Evolutionary conservation across 106 monocot genomes (phyloP), one percentile per base, ranked within the genome.

Genomic region (Allium fistulosum): DNA sequence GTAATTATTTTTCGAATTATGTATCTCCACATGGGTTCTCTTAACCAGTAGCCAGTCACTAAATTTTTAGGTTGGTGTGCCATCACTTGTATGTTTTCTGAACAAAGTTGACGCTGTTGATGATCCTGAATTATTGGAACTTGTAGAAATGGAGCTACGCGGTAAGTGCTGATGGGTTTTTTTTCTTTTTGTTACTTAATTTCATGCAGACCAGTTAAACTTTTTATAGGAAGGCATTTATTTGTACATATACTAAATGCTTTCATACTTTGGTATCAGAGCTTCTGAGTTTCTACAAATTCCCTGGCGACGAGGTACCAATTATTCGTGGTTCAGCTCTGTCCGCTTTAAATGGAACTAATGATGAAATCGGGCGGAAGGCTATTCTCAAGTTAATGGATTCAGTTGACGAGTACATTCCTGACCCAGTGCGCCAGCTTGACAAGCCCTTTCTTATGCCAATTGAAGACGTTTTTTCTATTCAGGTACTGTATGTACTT

Each of bases 61-160:
- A 37, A 37, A 15, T 74, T 14, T 71, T 48, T 71, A 96, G 96
- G 96, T 96, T 63, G 96, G 96, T 59, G 96, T 96, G 59, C 92
- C 96, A 76, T 92, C 96, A 18, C 84, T 96, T 72, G 96, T 96
- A 10, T 96, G 96, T 69, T 96, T 96, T 74, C 74, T 96, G 15
- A 96, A 96, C 60, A 96, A 96, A 70, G 96, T 96, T 74, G 96
- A 96, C 77, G 96, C 88, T 70, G 92, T 92, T 74, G 96, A 96
- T 84, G 96, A 96, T 79, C 96, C 96, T 3, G 96, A 96, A 61
- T 72, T 96, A 53, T 72, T 96, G 56, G 96, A 96, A 74, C 96
- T 96, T 66, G 96, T 96, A 49, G 96, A 96, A 58, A 92, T 96
- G 96, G 96, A 96, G 52, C 82, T 96, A 8, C 96, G 96, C 26